Conservation (phyloP, 2,329 filamentous ascomycete species). For the Thielaviopsis punctulata region DNA sequence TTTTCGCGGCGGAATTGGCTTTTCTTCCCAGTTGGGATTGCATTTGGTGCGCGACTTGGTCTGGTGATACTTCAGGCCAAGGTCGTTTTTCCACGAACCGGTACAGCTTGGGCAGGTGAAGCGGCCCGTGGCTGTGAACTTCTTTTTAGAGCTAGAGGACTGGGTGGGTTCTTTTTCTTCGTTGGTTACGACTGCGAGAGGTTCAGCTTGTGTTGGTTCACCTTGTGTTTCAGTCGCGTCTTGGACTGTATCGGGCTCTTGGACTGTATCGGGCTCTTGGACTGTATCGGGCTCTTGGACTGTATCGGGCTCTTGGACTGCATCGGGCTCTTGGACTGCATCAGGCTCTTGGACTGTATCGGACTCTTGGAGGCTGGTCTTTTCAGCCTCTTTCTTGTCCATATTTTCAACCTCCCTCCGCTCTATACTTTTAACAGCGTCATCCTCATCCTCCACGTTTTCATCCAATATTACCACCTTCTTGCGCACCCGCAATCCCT, state of each 20-base stretch:
- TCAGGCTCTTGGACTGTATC: not conserved
- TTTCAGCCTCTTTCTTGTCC: not conserved
- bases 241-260: too few relatives aligned
- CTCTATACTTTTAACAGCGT: not conserved
- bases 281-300: too few relatives aligned
- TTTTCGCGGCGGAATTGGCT: conserved; percentile 7
- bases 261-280: too few relatives aligned
- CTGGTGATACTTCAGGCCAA: conserved; percentile 41
- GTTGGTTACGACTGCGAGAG: too few relatives aligned
- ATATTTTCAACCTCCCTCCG: too few relatives aligned
- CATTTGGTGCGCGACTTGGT: conserved; percentile 36
- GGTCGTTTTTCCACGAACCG: conserved; percentile 38
- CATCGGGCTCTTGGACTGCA: too few relatives aligned
- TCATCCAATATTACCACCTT: conserved; percentile 10
- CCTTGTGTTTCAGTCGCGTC: too few relatives aligned
- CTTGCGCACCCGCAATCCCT: conserved; percentile 1
- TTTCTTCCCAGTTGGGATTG: conserved; percentile 27
- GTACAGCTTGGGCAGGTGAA: conserved; percentile 37
- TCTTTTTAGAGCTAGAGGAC: not conserved
- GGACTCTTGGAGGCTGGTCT: not conserved
- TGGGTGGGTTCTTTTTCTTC: not conserved
- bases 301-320: too few relatives aligned
- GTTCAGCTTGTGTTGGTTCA: too few relatives aligned
- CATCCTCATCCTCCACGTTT: not conserved
- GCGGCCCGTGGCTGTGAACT: conserved; percentile 15